Evolutionary conservation across 1,284 basidiomycete genomes (phyloP), one percentile per base, ranked within the genome.

Genomic region (Sporisorium reilianum): DNA sequence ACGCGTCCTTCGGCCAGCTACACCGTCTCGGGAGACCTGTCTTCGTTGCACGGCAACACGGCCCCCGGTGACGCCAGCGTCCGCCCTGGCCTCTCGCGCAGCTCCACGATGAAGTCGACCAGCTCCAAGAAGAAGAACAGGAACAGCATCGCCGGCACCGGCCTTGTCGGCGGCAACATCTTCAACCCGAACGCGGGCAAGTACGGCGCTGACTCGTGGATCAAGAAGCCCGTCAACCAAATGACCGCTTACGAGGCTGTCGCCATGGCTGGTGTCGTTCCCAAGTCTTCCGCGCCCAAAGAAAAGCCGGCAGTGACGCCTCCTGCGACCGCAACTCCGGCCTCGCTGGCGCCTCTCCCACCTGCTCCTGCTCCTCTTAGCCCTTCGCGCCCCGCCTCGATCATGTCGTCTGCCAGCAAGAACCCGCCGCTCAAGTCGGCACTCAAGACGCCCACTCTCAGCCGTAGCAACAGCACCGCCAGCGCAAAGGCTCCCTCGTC

Each of bases 61-160:
- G 14, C 28, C 30, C 58, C 51, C 28, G 55, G 45, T n/a, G 62
- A 49, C 22, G 34, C 55, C 18, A 25, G 32, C 12, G 50, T 34
- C 18, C 60, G 51, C 4, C 73, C 73, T 1, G 67, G 60, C 11
- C 64, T 75, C 28, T 70, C 73, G 25, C 63, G 73, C 28, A 75
- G 73, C 64, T 71, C 67, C 2, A 75, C 73, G 8, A 45, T 67
- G 60, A 65, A 67, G 57, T 70, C 67, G 23, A 66, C 60, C 41
- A 63, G 50, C 46, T 70, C 67, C 62, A 81, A 79, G 64, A 80
- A 76, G 76, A 80, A 78, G 70, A 80, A 75, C 63, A 65, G 69
- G 10, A 46, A 58, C 38, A 73, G 78, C 64, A 41, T 73, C 12
- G 66, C 62, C 34, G 44, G 61, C 59, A 65, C 65, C 2, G 70